A percentile compares a stretch with the other conserved stretches of the same genome.
Evolutionary conservation across 2,329 filamentous ascomycete species (phyloP).

Genomic region (Cadophora sp.): DNA sequence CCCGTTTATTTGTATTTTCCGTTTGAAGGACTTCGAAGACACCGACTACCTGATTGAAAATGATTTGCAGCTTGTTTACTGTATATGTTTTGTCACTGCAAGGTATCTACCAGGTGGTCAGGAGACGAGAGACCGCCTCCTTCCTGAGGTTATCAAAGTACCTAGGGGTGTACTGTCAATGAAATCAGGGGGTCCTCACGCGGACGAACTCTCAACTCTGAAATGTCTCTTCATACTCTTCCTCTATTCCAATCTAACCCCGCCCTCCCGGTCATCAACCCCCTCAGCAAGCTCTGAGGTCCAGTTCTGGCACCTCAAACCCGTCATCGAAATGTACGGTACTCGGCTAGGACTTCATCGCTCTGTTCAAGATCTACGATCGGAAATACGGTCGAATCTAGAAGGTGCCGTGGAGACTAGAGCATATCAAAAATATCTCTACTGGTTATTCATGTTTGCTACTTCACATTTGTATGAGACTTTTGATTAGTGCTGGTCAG

Average conservation of each 20-base stretch:
- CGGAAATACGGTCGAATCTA: conserved; percentile 8
- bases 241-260: conserved; percentile 21
- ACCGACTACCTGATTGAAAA: conserved; percentile 21
- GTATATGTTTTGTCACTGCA: conserved; percentile 29
- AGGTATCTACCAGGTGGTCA: conserved; percentile 26
- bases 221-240: conserved; percentile 21
- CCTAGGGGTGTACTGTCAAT: conserved; percentile 18
- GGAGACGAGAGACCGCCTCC: conserved; percentile 21
- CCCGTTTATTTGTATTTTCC: conserved; percentile 16
- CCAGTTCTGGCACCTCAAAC: conserved; percentile 24
- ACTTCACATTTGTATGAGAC: conserved; percentile 21
- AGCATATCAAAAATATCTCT: conserved; percentile 20
- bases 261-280: conserved; percentile 17
- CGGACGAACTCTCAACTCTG: conserved; percentile 16
- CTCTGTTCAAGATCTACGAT: conserved; percentile 21
- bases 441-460: conserved; percentile 25
- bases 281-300: conserved; percentile 13
- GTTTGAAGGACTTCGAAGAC: conserved; percentile 19
- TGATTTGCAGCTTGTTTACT: conserved; percentile 22
- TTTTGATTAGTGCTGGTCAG: no score
- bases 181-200: not conserved
- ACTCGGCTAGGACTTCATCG: conserved; percentile 24
- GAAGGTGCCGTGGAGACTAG: conserved; percentile 10
- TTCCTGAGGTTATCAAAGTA: conserved; percentile 21
- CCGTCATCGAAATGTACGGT: conserved; percentile 22